A percentile compares a stretch with the other conserved stretches of the same genome.
Evolutionary conservation across 805 yeast species (phyloP).

Genomic region (Pichia eremophila): DNA sequence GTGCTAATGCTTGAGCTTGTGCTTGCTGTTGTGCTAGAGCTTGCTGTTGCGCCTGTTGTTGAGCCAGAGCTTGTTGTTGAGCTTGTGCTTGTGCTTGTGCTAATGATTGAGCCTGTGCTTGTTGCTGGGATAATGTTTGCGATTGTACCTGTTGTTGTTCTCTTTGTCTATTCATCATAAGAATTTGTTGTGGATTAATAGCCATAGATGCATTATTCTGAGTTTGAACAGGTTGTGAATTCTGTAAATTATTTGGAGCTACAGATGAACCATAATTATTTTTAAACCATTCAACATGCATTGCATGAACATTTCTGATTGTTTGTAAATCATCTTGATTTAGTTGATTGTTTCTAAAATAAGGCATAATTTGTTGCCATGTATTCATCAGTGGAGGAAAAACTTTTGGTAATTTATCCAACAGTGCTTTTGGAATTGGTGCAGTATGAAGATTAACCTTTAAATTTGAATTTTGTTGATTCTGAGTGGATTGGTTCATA

Average conservation of each 20-base stretch:
- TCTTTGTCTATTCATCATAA: constrained; percentile 18
- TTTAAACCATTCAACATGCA: constrained; percentile 51
- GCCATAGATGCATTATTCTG: constrained; percentile 6
- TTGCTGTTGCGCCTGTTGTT: background rate
- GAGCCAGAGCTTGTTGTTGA: background rate
- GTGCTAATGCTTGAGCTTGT: constrained; percentile 5
- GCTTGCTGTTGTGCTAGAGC: constrained; percentile 5
- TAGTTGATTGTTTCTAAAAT: constrained; percentile 44
- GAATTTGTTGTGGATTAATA: constrained; percentile 25
- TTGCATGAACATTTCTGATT: constrained; percentile 57
- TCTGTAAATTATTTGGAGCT: constrained; percentile 16
- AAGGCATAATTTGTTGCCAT: constrained; percentile 70
- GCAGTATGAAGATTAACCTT: constrained; percentile 44
- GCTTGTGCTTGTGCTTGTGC: background rate
- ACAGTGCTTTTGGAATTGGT: constrained; percentile 63
- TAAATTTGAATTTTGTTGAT: constrained; percentile 3
- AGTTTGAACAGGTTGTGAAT: constrained; percentile 5
- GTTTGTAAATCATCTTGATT: constrained; percentile 48
- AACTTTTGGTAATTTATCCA: constrained; percentile 55
- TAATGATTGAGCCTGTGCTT: constrained; percentile 10
- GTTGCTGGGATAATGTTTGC: constrained; percentile 18
- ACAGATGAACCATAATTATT: constrained; percentile 26
- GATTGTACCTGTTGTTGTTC: constrained; percentile 2
- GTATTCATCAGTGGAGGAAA: constrained; percentile 72
- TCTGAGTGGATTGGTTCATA: background rate